Evolutionary conservation across 2,329 filamentous ascomycete species (phyloP), one percentile per base, ranked within the genome.

Genomic region (Calonectria naviculata): DNA sequence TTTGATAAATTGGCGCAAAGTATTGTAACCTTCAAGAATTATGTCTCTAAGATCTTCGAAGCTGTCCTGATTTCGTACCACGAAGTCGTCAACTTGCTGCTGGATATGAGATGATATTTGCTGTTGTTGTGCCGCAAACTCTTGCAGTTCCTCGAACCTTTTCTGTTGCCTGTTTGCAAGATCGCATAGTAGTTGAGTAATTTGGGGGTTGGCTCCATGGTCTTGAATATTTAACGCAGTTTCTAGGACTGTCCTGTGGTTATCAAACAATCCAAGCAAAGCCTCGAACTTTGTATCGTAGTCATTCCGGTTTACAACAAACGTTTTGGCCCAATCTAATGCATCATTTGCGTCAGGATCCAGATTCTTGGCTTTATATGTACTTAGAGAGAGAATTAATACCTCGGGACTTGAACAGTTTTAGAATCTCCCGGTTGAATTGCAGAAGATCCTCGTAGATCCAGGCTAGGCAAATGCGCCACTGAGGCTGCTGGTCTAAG

Each of bases 281-380:
- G 63, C 26, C 7, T 63, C 17, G 10, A 66, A 70, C 26, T 38
- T 54, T 2, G 34, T n/a, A 26, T 61, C 15, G 26, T 56, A 62
- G 29, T 70, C 56, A 19, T 41, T 56, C 46, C 68, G 46, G 19
- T 66, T 70, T 9, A 60, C 44, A 13, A 10, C 15, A 28, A 70
- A 66, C 2, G 38, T 66, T 24, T 62, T 66, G 36, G 29, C 65
- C 68, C 68, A 70, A 26, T 64, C 68, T 70, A 12, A 26, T 2
- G 3, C 31, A 36, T 7, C 1, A 4, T 26, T 46, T 24, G 2
- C 9, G 6, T 44, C 12, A 44, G 56, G 1, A 38, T 15, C 1
- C 1, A 15, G 3, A 36, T 4, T 44, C 4, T 1, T 44, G 5
- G 6, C 2, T 9, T 12, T 1, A 46, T 10, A 4, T 19, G 21